Evolutionary conservation across 768 basidiomycete genomes (phyloP).

Genomic region (Naganishia vaughanmartiniae): DNA sequence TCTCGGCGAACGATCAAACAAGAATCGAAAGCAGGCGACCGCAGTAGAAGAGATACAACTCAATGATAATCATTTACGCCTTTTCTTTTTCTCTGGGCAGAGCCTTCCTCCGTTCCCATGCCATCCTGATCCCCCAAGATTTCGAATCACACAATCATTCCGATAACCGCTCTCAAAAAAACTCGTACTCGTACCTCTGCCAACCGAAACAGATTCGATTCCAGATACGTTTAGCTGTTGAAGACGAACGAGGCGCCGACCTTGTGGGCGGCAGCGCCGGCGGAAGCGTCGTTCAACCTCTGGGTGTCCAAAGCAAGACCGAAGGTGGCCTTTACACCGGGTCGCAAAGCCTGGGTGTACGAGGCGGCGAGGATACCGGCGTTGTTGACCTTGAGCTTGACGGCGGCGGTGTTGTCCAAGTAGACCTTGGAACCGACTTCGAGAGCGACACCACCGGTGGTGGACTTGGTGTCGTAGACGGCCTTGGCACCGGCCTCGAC

Average conservation of each 20-base stretch:
- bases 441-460: constrained; percentile 77
- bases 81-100: background rate
- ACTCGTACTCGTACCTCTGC: too few relatives aligned
- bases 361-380: constrained; percentile 79
- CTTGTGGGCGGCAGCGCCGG: constrained; percentile 52
- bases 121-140: background rate
- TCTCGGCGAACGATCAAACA: background rate
- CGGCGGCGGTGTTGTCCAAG: constrained; percentile 80
- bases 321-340: constrained; percentile 87
- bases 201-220: too few relatives aligned
- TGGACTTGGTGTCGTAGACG: constrained; percentile 88
- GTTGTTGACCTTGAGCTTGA: constrained; percentile 99
- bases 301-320: constrained; percentile 94
- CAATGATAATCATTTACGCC: background rate
- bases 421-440: constrained; percentile 95
- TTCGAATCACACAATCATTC: background rate
- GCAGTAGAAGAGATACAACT: constrained; percentile 8
- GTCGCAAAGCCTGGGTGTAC: constrained; percentile 83
- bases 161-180: background rate
- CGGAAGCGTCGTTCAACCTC: constrained; percentile 71
- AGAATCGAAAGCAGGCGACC: background rate
- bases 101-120: background rate
- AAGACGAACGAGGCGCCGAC: constrained; percentile 56
- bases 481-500: constrained; percentile 59
- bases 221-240: constrained; percentile 44